Base-by-base conservation (phyloP, 768 basidiomycete genomes). In the Suillus subaureus region DNA sequence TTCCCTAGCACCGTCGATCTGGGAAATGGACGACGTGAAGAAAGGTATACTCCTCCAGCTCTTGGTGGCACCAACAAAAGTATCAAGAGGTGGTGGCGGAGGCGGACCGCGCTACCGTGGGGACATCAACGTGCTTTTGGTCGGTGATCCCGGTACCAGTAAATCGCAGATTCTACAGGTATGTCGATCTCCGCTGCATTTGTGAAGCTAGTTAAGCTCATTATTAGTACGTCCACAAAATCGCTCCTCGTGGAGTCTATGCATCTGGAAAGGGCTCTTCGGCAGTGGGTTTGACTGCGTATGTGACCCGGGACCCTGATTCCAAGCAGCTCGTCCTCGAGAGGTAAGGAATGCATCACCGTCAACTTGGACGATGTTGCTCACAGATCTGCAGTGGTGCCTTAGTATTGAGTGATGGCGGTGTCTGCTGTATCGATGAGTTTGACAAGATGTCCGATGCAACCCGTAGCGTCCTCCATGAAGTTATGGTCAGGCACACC, bases 391-490 rank as follows among this genome's bases (percentile, higher is more conserved):
- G 15, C 69, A 94, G 95, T 80, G 96, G 96, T 67, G 96, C 96
- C 0, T 87, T 98, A 13, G 96, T 97, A 2, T 79, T 98, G 66
- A 94, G 92, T 74, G 97, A 98, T 69, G 97, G 97, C 1, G 97
- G 96, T 75, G 95, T 98, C 6, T 98, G 96, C 75, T 99, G 97
- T 74, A 99, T 99, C 70, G 97, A 99, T 70, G 97, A 99, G 78
- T 99, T 99, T 71, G 97, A 99, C 80, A 99, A 99, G 78, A 99
- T 99, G 97, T 96, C 96, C 42, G 91, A 98, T 67, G 88, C 93
- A 6, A 99, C 97, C 52, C 90, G 97, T 56, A 98, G 97, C 74
- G 97, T 99, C 11, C 86, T 99, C 54, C 97, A 99, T 78, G 97
- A 99, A 87, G 96, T 97, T 18, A 99, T 99, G 97, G 93, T 94